Percentiles rank a stretch among this genome's conserved stretches.
Conservation (phyloP, 1,284 basidiomycete species). For the Heliocybe sulcata region DNA sequence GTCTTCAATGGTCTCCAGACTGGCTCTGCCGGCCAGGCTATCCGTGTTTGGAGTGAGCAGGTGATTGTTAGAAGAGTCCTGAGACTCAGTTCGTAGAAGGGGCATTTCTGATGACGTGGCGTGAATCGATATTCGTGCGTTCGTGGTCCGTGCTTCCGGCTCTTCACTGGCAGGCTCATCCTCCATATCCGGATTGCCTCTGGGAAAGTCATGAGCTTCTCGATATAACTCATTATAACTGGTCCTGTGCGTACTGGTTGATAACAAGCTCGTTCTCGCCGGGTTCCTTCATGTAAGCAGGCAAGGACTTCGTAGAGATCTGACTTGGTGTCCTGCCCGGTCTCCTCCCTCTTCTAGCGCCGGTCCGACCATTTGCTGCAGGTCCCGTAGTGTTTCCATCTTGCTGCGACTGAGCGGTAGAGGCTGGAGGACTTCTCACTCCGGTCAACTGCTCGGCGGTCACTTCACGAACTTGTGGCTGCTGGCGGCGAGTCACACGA, state of each 20-base stretch:
- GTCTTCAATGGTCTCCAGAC: neutral
- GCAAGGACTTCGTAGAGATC: conserved; percentile 66
- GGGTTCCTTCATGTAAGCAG: conserved; percentile 72
- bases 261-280: conserved; percentile 75
- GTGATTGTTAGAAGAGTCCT: neutral
- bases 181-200: conserved; percentile 31
- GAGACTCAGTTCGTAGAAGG: neutral
- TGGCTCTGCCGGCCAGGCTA: neutral
- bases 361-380: conserved; percentile 32
- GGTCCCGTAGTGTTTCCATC: conserved; percentile 14
- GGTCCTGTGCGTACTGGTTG: conserved; percentile 37
- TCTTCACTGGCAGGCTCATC: conserved; percentile 20
- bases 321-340: conserved; percentile 46
- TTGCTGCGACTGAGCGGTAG: neutral
- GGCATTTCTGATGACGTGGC: neutral
- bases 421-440: neutral
- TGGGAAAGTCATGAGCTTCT: conserved; percentile 11
- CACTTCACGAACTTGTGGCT: conserved; percentile 1
- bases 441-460: conserved; percentile 8
- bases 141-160: neutral
- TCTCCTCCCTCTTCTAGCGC: neutral
- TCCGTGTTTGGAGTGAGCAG: neutral
- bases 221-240: neutral
- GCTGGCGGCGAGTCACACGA: neutral
- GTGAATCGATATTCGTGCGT: neutral